Base-by-base conservation (phyloP, 1,139 yeast genomes). In the Nakaseomyces sp. region DNA sequence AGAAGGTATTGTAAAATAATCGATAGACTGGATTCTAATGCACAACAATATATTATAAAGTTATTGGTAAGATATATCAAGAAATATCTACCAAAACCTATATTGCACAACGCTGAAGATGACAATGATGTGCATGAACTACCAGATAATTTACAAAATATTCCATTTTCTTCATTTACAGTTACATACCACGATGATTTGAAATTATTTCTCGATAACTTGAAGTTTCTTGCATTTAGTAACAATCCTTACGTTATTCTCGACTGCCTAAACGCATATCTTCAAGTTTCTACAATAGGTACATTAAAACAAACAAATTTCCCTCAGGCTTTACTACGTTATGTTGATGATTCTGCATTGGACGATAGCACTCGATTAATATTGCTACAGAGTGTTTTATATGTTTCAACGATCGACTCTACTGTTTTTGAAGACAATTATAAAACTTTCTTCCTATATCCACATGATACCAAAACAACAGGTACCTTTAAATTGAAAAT, bases 1-100 rank as follows among this genome's bases (percentile, higher is more conserved):
- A 72, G 86, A 31, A 70, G 82, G 40, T 71, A 77, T 33, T 79
- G 94, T 51, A 57, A 71, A 1, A 63, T 74, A 13, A 50, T 89
- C 12, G 51, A 60, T 0, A 70, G 74, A 1, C 68, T 89, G 45
- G 95, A 87, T 50, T 83, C 82, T 47, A 86, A 91, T 84, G 69
- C 87, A n/a, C 91, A 84, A 56, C 64, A 73, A 0, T 61, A 69
- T 17, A 62, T 78, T 9, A 67, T 88, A 20, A 87, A 83, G 41
- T 55, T 84, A 8, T 67, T 89, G 43, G 74, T 80, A 0, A 76
- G 77, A 43, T 93, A 93, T 58, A 69, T 78, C 18, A 71, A 91
- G 44, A 55, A 65, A 17, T 88, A 73, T 57, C 57, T 86, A 32
- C 73, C 79, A 3, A 67, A 70, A 45, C 84, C 93, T 8, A 47